phyloP scores from a whole-genome alignment of 192 early-diverging fungal species.

The Coemansia sp. region DNA sequence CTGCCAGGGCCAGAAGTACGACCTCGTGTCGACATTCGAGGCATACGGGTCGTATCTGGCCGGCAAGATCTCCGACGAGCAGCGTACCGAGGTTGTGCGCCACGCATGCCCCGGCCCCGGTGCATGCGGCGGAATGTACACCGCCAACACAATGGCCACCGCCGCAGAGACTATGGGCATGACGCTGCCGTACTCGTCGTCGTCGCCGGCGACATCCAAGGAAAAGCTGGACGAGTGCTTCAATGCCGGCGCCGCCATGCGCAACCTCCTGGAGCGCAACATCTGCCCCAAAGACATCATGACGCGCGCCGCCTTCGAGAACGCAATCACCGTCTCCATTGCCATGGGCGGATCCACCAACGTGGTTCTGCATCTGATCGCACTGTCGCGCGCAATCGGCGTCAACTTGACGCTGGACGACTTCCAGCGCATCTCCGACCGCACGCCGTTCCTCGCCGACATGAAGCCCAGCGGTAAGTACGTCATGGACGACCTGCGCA shows the following conservation, averaged over 20 bases:
- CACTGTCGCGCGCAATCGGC: constrained; percentile 80
- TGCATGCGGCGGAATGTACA: constrained; percentile 99
- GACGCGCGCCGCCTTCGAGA: constrained; percentile 93
- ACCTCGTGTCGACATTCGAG: constrained; percentile 98
- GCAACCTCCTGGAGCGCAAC: constrained; percentile 84
- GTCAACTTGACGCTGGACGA: constrained; percentile 88
- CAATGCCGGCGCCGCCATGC: constrained; percentile 81
- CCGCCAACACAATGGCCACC: constrained; percentile 96
- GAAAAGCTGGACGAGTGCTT: constrained; percentile 89
- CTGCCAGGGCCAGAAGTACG: constrained; percentile 65
- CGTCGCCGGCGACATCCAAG: constrained; percentile 87
- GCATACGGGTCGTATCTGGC: constrained; percentile 90
- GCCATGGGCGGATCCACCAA: constrained; percentile 98
- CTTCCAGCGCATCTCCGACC: constrained; percentile 90
- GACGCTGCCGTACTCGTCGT: constrained; percentile 93
- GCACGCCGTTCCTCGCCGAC: constrained; percentile 94
- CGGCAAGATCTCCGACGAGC: constrained; percentile 85
- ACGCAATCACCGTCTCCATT: constrained; percentile 93
- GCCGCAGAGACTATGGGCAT: constrained; percentile 98
- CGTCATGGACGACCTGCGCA: constrained; percentile 96
- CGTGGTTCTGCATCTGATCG: constrained; percentile 93
- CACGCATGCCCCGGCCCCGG: constrained; percentile 86
- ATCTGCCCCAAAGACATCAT: constrained; percentile 96
- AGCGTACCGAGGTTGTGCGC: constrained; percentile 73
- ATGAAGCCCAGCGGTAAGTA: constrained; percentile 98